A percentile compares a stretch with the other conserved stretches of the same genome.
phyloP scores from a whole-genome alignment of 83 land plant species.

The Picea abies region DNA sequence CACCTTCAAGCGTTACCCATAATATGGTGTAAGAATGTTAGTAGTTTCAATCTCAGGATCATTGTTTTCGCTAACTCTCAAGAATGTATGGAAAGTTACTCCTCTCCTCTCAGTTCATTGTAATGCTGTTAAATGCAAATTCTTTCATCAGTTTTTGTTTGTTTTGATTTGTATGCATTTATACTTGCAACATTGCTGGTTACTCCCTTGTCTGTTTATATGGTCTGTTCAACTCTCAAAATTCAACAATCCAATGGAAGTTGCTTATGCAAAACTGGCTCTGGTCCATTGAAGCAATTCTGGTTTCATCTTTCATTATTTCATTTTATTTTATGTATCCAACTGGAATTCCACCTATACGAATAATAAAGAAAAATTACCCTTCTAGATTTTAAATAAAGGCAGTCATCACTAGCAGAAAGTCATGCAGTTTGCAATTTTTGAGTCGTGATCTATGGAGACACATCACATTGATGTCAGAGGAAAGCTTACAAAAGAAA shows the following conservation, averaged over 20 bases:
- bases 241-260: background rate
- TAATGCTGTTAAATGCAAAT: background rate
- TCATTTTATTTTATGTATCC: too few species aligned
- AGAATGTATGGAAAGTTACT: background rate
- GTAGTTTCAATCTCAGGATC: too few species aligned
- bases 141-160: background rate
- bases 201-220: background rate
- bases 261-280: background rate
- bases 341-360: background rate
- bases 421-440: background rate
- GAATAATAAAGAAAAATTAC: background rate
- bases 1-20: constrained; percentile 4
- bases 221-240: background rate
- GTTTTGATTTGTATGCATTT: background rate
- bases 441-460: background rate
- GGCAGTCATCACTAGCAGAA: background rate
- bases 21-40: background rate
- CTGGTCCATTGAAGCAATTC: background rate
- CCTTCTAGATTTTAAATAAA: background rate
- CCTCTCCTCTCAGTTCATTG: too few species aligned
- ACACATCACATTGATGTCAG: background rate
- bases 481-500: background rate
- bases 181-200: background rate
- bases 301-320: background rate
- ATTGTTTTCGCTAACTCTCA: background rate